Conservation (phyloP, 345 rosid genomes). For the Excoecaria agallocha region DNA sequence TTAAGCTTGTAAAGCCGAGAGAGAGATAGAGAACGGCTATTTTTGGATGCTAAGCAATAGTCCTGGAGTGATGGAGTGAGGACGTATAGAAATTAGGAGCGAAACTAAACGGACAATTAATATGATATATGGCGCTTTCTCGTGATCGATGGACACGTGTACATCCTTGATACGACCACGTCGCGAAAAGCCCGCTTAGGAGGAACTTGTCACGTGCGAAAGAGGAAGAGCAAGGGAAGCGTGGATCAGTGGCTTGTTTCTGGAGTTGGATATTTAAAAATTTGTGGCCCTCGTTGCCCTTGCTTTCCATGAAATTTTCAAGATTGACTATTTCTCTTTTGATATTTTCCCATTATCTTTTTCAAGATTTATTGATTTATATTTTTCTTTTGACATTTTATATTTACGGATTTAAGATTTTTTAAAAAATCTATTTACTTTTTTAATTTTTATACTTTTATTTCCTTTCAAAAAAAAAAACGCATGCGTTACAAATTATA, state of each 20-base stretch:
- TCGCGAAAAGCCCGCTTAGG: slow-evolving; percentile 16
- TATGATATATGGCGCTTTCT: slow-evolving; percentile 31
- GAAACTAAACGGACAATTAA: background rate
- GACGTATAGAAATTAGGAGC: slow-evolving; percentile 7
- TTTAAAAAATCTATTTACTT: too few relatives aligned
- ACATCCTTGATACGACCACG: slow-evolving; percentile 27
- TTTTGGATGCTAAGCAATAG: background rate
- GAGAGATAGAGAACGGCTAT: background rate
- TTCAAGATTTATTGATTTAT: background rate
- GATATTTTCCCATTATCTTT: background rate
- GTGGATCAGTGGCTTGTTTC: slow-evolving; percentile 5
- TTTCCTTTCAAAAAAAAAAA: too few relatives aligned
- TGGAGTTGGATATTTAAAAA: slow-evolving; percentile 15
- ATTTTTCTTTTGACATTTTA: too few relatives aligned
- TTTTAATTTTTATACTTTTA: too few relatives aligned
- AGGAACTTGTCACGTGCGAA: slow-evolving; percentile 21
- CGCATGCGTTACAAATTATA: too few relatives aligned
- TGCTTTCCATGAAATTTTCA: background rate
- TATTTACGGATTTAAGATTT: too few relatives aligned
- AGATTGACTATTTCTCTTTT: background rate
- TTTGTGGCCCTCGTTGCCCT: background rate
- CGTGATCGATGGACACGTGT: slow-evolving; percentile 30
- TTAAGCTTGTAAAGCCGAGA: background rate
- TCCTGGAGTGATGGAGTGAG: background rate
- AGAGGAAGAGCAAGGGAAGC: background rate